Conservation (phyloP, 176 grass and related monocot genomes). For the Oryza australiensis region DNA sequence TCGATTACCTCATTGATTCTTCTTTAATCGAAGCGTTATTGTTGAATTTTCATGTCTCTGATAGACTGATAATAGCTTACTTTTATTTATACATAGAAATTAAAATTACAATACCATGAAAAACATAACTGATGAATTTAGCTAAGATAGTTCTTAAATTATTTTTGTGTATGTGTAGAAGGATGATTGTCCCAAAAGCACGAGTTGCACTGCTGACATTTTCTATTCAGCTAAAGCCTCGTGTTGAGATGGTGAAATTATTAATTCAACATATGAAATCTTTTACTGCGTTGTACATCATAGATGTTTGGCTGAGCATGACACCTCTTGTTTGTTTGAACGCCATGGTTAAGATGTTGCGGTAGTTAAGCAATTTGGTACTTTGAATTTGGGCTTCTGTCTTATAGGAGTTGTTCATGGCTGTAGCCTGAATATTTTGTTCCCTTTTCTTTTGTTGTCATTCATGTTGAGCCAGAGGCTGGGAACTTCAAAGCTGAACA, state of each 20-base stretch:
- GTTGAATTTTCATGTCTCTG: not conserved
- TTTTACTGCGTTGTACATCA: not conserved
- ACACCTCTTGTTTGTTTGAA: not conserved
- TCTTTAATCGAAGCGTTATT: not conserved
- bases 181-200: not conserved
- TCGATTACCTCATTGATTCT: not conserved
- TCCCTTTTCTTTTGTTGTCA: not conserved
- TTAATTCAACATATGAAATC: not conserved
- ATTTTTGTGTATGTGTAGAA: not conserved
- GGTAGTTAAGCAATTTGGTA: not conserved
- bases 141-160: not conserved
- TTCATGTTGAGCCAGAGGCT: constrained; percentile 45
- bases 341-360: not conserved
- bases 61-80: not conserved
- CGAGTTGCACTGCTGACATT: not conserved
- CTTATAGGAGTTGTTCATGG: not conserved
- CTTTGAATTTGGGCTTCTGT: not conserved
- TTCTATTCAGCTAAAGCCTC: not conserved
- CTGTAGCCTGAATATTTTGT: not conserved
- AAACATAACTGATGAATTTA: not conserved
- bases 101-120: not conserved
- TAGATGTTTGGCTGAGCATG: not conserved
- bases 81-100: not conserved
- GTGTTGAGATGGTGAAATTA: not conserved
- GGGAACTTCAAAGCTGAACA: constrained; percentile 59